A percentile compares a stretch with the other conserved stretches of the same genome.
Conservation (phyloP, 192 early-diverging fungal species). For the Mortierella hygrophila region DNA sequence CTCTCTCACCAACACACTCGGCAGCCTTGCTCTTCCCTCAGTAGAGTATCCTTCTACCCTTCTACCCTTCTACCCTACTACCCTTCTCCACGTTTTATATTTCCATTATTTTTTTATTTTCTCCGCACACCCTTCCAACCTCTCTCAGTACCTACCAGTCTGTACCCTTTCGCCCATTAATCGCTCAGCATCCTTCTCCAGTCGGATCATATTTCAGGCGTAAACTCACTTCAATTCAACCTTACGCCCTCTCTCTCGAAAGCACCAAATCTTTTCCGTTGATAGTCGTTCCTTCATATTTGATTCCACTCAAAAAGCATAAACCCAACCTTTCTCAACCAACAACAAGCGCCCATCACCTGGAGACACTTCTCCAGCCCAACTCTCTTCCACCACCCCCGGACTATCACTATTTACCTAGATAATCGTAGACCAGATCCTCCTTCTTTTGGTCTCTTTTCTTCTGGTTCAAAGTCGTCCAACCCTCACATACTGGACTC, state of each 20-base stretch:
- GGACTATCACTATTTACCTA: constrained; percentile 21
- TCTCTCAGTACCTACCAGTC: neutral
- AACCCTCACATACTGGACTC: too few relatives aligned
- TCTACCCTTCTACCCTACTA: neutral
- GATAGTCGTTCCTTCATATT: too few relatives aligned
- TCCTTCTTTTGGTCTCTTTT: neutral
- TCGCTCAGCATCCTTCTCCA: neutral
- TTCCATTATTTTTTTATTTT: neutral
- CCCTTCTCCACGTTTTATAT: neutral
- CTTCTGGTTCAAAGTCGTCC: constrained; percentile 1
- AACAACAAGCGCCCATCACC: constrained; percentile 8
- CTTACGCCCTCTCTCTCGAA: neutral
- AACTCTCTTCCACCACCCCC: neutral
- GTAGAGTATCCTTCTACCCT: neutral
- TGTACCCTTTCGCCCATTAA: neutral
- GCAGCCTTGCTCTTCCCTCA: neutral
- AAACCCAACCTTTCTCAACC: too few relatives aligned
- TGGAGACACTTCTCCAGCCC: constrained; percentile 20
- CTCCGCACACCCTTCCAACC: neutral
- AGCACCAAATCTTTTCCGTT: too few relatives aligned
- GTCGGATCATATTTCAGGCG: neutral
- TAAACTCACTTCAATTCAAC: neutral
- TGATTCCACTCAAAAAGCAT: neutral
- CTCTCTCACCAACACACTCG: neutral
- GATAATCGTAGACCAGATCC: neutral